phyloP scores from a whole-genome alignment of 1,284 basidiomycete species.

The Puccinia polysora region DNA sequence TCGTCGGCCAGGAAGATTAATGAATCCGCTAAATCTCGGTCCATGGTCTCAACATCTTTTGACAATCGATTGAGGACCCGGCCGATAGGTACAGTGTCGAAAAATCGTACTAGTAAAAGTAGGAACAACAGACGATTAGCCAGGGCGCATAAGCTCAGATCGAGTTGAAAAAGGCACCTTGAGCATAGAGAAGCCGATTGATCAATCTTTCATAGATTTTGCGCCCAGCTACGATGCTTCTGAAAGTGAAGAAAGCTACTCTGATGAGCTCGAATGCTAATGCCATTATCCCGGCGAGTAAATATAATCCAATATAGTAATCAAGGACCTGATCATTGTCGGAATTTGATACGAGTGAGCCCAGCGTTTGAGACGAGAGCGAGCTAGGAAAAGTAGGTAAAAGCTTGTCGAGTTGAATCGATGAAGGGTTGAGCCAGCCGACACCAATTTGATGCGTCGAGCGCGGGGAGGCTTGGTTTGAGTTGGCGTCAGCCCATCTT shows the following conservation, averaged over 20 bases:
- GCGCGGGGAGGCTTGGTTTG: not conserved
- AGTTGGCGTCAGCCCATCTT: conserved; percentile 23
- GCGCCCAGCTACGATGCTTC: conserved; percentile 18
- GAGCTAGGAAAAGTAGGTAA: not conserved
- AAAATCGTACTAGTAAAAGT: conserved; percentile 46
- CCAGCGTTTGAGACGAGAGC: not conserved
- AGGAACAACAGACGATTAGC: not conserved
- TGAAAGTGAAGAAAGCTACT: conserved; percentile 18
- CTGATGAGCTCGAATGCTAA: conserved; percentile 22
- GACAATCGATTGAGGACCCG: conserved; percentile 52
- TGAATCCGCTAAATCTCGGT: conserved; percentile 51
- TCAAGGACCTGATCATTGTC: not conserved
- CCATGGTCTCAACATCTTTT: conserved; percentile 52
- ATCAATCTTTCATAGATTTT: conserved; percentile 39
- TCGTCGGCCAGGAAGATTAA: conserved; percentile 46
- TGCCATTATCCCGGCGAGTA: conserved; percentile 14
- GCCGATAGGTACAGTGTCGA: conserved; percentile 47
- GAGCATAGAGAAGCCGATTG: conserved; percentile 12
- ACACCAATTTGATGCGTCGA: not conserved
- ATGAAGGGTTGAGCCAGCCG: conserved; percentile 1
- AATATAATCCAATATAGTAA: conserved; percentile 19
- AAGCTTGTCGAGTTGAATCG: not conserved
- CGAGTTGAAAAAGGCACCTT: not conserved
- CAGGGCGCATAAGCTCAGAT: not conserved
- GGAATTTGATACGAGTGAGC: not conserved